These are phyloP conservation scores for Dipsacomyces acuminosporus DNA, from an alignment of 371 early-diverging fungal genomes.

Conservation along the genomic window DNA sequence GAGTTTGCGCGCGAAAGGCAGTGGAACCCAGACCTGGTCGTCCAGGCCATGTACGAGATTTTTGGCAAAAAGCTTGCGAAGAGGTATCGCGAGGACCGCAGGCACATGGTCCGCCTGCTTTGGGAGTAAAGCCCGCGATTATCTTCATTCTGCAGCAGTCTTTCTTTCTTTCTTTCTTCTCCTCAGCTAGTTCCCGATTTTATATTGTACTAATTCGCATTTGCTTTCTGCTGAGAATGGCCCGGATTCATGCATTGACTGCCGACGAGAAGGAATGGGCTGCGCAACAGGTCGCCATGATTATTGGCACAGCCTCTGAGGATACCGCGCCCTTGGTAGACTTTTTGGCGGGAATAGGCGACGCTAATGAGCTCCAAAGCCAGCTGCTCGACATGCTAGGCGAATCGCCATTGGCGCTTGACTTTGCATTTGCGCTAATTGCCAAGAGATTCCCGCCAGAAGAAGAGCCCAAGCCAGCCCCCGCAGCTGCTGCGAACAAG, in stretches of 20 bases:
- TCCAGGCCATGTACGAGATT: constrained; percentile 45
- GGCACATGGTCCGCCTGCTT: constrained; percentile 34
- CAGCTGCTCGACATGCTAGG: constrained; percentile 43
- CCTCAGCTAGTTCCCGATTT: not conserved
- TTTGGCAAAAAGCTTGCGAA: constrained; percentile 41
- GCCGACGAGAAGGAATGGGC: constrained; percentile 29
- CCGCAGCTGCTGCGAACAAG: not conserved
- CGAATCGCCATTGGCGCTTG: constrained; percentile 30
- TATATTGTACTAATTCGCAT: not conserved
- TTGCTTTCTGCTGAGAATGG: not conserved
- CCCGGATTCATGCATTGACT: constrained; percentile 2
- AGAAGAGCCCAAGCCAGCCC: not conserved
- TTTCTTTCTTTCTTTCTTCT: not conserved
- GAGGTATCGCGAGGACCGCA: constrained; percentile 36
- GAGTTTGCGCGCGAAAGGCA: constrained; percentile 40
- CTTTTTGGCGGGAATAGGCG: constrained; percentile 17
- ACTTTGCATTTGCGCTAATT: constrained; percentile 27
- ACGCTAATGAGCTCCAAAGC: constrained; percentile 25
- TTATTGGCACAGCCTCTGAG: constrained; percentile 19
- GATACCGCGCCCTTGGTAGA: constrained; percentile 33
- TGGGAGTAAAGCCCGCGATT: constrained; percentile 25
- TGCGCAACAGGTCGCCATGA: constrained; percentile 24
- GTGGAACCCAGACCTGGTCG: constrained; percentile 44
- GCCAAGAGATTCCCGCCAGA: constrained; percentile 27
- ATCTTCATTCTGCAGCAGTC: not conserved